Conservation (phyloP, 2,329 filamentous ascomycete species). For the Penicillium sp. region DNA sequence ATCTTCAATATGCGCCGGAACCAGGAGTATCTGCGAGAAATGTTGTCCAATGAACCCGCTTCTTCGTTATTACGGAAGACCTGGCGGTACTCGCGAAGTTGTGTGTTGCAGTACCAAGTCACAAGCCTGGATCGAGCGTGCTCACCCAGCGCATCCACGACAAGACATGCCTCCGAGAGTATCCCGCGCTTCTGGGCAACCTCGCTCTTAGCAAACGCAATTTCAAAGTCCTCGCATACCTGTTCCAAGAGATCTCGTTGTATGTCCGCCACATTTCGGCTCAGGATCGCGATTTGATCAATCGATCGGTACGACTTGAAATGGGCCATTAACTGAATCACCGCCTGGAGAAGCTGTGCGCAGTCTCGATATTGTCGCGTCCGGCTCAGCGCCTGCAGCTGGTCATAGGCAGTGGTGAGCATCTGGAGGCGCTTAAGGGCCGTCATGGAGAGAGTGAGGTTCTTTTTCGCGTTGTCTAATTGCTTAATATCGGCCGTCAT, state of each 20-base stretch:
- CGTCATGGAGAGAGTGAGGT: constrained; percentile 96
- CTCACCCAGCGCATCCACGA: constrained; percentile 93
- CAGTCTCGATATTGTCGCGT: constrained; percentile 93
- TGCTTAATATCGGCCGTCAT: constrained; percentile 99
- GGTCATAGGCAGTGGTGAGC: constrained; percentile 98
- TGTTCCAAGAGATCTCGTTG: constrained; percentile 93
- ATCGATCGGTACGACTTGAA: constrained; percentile 98
- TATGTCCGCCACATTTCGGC: constrained; percentile 87
- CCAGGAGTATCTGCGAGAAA: constrained; percentile 92
- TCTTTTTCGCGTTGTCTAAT: constrained; percentile 93
- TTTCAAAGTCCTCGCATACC: constrained; percentile 98
- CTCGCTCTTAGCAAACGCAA: constrained; percentile 88
- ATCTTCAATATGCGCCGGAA: constrained; percentile 94
- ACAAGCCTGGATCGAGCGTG: constrained; percentile 77
- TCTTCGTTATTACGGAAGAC: constrained; percentile 97
- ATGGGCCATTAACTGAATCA: constrained; percentile 96
- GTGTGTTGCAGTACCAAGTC: constrained; percentile 98
- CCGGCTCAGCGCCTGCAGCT: constrained; percentile 79
- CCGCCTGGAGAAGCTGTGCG: constrained; percentile 87
- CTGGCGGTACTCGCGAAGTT: constrained; percentile 90
- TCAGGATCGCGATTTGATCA: constrained; percentile 93
- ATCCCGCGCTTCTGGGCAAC: constrained; percentile 68
- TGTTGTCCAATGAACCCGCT: constrained; percentile 94
- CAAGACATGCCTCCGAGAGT: constrained; percentile 83
- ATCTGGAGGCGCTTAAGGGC: constrained; percentile 96